Percentiles rank a stretch among this genome's conserved stretches.
Evolutionary conservation across 176 grass and related monocot species (phyloP).

Genomic region (Cymbopogon citratus): DNA sequence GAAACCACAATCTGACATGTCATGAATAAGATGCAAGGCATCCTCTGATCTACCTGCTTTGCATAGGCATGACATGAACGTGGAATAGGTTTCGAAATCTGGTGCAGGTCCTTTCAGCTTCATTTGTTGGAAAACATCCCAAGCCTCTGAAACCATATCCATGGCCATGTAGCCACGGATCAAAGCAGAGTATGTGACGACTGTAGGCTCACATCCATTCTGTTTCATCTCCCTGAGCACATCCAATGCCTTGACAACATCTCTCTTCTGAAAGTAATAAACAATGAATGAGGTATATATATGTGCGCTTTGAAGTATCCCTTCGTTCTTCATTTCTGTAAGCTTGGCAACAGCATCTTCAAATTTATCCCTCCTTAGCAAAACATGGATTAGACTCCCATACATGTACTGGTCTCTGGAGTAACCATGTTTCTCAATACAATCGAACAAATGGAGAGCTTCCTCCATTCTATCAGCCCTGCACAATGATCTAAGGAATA

Average conservation of each 20-base stretch:
- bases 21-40: conserved; percentile 49
- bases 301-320: conserved; percentile 46
- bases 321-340: conserved; percentile 67
- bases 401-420: conserved; percentile 57
- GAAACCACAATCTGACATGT: conserved; percentile 64
- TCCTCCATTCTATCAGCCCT: conserved; percentile 54
- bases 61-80: conserved; percentile 83
- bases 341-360: conserved; percentile 61
- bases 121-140: conserved; percentile 63
- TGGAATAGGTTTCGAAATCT: conserved; percentile 81
- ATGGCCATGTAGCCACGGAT: conserved; percentile 74
- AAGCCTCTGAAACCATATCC: conserved; percentile 75
- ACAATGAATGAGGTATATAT: conserved; percentile 73
- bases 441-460: conserved; percentile 45
- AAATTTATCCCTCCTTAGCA: conserved; percentile 52
- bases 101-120: conserved; percentile 74
- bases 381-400: conserved; percentile 70
- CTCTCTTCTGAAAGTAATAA: conserved; percentile 71
- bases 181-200: conserved; percentile 70
- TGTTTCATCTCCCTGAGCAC: conserved; percentile 65
- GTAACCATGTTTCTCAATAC: conserved; percentile 51
- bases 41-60: conserved; percentile 66
- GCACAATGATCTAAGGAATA: conserved; percentile 71
- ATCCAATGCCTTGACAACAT: conserved; percentile 52
- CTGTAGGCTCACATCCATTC: conserved; percentile 49